These are phyloP conservation scores for Picochlorum sp. DNA, from an alignment of 139 green algal species.

Conservation along the genomic window DNA sequence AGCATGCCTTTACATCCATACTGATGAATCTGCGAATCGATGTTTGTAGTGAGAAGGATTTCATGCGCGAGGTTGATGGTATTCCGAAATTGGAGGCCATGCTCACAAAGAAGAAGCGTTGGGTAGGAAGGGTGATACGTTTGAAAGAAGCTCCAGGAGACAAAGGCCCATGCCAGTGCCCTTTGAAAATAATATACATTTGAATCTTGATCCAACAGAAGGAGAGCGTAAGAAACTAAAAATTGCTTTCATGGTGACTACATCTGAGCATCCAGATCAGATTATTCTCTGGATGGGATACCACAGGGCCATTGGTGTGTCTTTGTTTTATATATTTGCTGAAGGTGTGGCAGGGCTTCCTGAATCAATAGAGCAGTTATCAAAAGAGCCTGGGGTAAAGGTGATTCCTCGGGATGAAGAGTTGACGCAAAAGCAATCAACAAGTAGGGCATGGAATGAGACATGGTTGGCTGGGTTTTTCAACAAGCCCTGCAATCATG, in stretches of 20 bases:
- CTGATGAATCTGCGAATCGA: not conserved
- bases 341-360: conserved; percentile 35
- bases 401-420: conserved; percentile 38
- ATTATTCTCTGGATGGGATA: conserved; percentile 51
- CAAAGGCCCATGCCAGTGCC: not conserved
- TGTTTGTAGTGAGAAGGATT: conserved; percentile 14
- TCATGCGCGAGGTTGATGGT: conserved; percentile 10
- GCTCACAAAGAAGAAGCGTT: not conserved
- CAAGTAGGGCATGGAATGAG: conserved; percentile 70
- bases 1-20: not conserved
- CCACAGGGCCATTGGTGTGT: conserved; percentile 41
- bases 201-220: not conserved
- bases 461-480: conserved; percentile 74
- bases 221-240: conserved; percentile 9
- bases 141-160: not conserved
- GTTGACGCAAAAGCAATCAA: conserved; percentile 33
- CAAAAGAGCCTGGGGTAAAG: conserved; percentile 28
- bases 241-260: conserved; percentile 54
- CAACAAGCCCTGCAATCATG: conserved; percentile 82
- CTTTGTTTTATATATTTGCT: conserved; percentile 54
- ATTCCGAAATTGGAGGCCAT: conserved; percentile 13
- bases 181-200: too few relatives aligned
- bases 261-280: conserved; percentile 34
- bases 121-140: not conserved
- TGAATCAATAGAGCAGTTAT: conserved; percentile 17